Base-by-base conservation (phyloP, 1,284 basidiomycete species). In the Pholiota adiposa region DNA sequence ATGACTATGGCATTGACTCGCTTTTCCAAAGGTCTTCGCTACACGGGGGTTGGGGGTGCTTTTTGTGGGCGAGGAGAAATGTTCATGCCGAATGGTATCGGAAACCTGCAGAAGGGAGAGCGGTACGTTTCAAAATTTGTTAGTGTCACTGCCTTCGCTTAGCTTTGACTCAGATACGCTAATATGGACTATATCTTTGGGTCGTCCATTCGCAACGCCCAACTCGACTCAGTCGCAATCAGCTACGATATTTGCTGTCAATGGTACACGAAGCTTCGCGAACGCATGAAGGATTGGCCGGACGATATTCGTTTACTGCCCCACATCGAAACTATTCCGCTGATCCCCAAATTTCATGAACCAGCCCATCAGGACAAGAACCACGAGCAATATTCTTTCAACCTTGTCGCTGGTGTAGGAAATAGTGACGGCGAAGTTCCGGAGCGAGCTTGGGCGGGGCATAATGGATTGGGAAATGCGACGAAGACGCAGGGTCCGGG, bases 291-390 rank as follows among this genome's bases (percentile, higher is more conserved):
- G 11, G 9, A 53, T 33, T 54, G 50, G 55, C 55, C 55, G 7
- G 7, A 16, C 3, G 19, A 23, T 16, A 19, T 60, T 16, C n/a
- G 16, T 2, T 19, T 50, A 4, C 51, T 16, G 2, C 8, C 12
- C 2, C 7, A 43, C 11, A 21, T 31, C 21, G n/a, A 23, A 4
- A 33, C 56, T 19, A 33, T 25, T 8, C 54, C 48, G 0, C 49
- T 54, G 0, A 51, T 66, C 14, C 65, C 65, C 2, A 66, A 66
- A 34, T 51, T 64, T 12, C 65, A 66, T 27, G 27, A 54, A 23
- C 63, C 58, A 0, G 50, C 56, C 16, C 65, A 66, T 25, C 25
- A 57, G 11, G n/a, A 18, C 2, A 8, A 40, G 9, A 48, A 54
- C 38, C 59, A 59, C 12, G 36, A 34, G n/a, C 18, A 54, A 7